phyloP scores from a whole-genome alignment of 1,284 basidiomycete genomes.

The Butyriboletus regius region DNA sequence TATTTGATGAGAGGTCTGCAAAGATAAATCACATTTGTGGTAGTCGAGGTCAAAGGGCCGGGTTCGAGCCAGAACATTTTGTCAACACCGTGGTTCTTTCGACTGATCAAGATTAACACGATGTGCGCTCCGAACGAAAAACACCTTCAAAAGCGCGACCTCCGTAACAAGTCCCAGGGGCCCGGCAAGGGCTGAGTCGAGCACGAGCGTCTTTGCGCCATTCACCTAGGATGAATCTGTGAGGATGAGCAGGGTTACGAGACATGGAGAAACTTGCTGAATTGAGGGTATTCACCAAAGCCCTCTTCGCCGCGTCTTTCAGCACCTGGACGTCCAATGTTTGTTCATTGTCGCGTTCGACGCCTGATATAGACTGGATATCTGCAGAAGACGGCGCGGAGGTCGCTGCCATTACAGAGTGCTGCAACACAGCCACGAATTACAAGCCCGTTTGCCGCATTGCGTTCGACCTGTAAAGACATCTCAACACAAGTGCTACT shows the following conservation, averaged over 20 bases:
- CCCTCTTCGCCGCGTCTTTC: conserved; percentile 70
- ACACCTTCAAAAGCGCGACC: conserved; percentile 82
- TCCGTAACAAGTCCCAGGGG: conserved; percentile 90
- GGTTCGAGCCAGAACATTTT: conserved; percentile 99
- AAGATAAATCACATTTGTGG: conserved; percentile 88
- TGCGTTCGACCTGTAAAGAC: conserved; percentile 8
- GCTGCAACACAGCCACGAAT: conserved; percentile 27
- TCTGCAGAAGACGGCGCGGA: conserved; percentile 24
- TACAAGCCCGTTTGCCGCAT: conserved; percentile 8
- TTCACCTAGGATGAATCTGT: conserved; percentile 58
- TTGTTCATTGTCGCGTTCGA: conserved; percentile 34
- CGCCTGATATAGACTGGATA: conserved; percentile 22
- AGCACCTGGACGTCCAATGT: conserved; percentile 62
- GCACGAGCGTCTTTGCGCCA: conserved; percentile 90
- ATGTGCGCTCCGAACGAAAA: conserved; percentile 7
- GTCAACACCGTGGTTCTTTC: conserved; percentile 92
- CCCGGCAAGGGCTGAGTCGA: conserved; percentile 82
- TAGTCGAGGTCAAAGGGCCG: conserved; percentile 74
- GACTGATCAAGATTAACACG: conserved; percentile 1
- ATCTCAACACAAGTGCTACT: not conserved
- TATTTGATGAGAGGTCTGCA: conserved; percentile 81
- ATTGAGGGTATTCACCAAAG: conserved; percentile 74
- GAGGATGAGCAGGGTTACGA: conserved; percentile 1
- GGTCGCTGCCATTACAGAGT: conserved; percentile 27
- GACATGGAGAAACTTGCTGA: conserved; percentile 45